Evolutionary conservation across 352 stramenopile genomes (phyloP).

Genomic region (Globisporangium barbulae): DNA sequence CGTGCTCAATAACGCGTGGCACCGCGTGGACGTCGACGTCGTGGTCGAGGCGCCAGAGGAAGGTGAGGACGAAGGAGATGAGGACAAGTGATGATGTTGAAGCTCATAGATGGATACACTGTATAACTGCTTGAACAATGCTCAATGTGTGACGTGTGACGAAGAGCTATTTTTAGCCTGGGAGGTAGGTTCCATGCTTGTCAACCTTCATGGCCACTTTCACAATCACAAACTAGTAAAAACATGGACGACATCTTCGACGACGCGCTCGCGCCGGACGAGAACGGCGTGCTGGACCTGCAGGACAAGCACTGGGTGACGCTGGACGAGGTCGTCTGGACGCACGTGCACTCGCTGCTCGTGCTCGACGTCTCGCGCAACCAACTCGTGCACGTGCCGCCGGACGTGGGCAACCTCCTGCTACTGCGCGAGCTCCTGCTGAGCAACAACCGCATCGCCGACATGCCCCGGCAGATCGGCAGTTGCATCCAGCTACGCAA

Average conservation of each 20-base stretch:
- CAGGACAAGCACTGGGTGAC: constrained; percentile 80
- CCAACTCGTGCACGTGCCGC: constrained; percentile 59
- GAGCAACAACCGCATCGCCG: constrained; percentile 53
- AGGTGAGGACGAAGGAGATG: constrained; percentile 30
- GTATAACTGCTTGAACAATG: background rate
- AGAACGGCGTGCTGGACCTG: constrained; percentile 68
- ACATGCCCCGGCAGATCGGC: constrained; percentile 51
- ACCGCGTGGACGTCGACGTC: constrained; percentile 74
- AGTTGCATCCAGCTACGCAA: constrained; percentile 64
- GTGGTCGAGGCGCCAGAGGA: constrained; percentile 45
- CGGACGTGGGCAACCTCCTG: constrained; percentile 57
- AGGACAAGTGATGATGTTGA: background rate
- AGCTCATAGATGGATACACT: constrained; percentile 9
- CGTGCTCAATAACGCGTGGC: constrained; percentile 97
- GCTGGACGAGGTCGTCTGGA: constrained; percentile 79
- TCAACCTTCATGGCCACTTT: constrained; percentile 1
- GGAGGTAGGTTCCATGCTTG: background rate
- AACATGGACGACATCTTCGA: constrained; percentile 78
- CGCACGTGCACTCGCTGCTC: constrained; percentile 53
- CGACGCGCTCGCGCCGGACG: constrained; percentile 53
- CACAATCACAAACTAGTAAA: background rate
- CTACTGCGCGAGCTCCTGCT: constrained; percentile 63
- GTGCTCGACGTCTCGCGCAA: constrained; percentile 71
- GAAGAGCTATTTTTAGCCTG: background rate
- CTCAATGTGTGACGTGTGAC: background rate